Conservation (phyloP, 2,329 filamentous ascomycete species). For the Neofusicoccum umdonicola region DNA sequence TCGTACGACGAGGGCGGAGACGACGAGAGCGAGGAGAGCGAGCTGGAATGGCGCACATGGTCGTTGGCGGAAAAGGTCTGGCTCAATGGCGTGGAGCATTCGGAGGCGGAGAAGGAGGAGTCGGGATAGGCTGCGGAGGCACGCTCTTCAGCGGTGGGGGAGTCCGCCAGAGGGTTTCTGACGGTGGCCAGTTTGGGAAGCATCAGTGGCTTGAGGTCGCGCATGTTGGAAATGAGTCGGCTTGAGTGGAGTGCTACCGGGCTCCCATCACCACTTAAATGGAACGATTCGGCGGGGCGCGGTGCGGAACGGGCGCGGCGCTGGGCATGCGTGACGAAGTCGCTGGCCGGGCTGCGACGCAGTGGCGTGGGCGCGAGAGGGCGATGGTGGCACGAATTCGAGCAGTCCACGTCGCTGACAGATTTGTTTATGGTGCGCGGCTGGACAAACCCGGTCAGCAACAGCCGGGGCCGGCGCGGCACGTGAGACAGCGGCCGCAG, state of each 20-base stretch:
- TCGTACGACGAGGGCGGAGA: slow-evolving; percentile 52
- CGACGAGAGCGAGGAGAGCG: slow-evolving; percentile 67
- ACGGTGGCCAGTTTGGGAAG: slow-evolving; percentile 39
- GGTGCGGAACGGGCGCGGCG: not conserved
- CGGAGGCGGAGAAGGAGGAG: slow-evolving; percentile 49
- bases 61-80: slow-evolving; percentile 66
- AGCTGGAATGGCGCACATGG: slow-evolving; percentile 68
- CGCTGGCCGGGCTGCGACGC: slow-evolving; percentile 21
- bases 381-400: slow-evolving; percentile 38
- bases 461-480: slow-evolving; percentile 9
- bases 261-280: slow-evolving; percentile 39
- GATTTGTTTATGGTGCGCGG: slow-evolving; percentile 19
- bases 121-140: slow-evolving; percentile 28
- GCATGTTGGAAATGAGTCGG: slow-evolving; percentile 31
- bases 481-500: slow-evolving; percentile 15
- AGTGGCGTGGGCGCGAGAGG: slow-evolving; percentile 32
- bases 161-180: slow-evolving; percentile 33
- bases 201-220: slow-evolving; percentile 39
- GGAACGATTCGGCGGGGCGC: slow-evolving; percentile 12
- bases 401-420: slow-evolving; percentile 33
- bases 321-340: slow-evolving; percentile 16
- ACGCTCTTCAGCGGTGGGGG: slow-evolving; percentile 29
- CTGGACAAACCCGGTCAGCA: slow-evolving; percentile 9
- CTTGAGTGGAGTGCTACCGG: slow-evolving; percentile 22
- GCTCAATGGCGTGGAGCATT: slow-evolving; percentile 67